These are phyloP conservation scores for Lactarius akahatsu DNA, from an alignment of 768 basidiomycete genomes.

Conservation along the genomic window DNA sequence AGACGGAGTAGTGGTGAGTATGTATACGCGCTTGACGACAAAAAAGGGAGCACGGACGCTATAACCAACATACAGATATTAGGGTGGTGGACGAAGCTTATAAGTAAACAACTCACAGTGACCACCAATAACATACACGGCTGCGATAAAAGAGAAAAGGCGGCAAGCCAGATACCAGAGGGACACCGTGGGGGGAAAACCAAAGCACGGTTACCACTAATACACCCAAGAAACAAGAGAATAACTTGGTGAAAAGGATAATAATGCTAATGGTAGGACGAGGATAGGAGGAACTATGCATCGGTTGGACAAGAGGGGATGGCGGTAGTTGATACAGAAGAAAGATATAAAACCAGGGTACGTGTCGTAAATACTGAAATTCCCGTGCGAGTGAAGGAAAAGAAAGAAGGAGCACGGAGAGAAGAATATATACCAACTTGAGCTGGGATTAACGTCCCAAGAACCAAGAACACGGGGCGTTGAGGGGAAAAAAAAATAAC, in stretches of 20 bases:
- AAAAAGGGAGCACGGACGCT: constrained; percentile 14
- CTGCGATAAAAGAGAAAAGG: constrained; percentile 8
- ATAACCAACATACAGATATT: background rate
- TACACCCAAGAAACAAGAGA: constrained; percentile 27
- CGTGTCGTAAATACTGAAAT: constrained; percentile 23
- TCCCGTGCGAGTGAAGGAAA: background rate
- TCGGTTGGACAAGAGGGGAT: constrained; percentile 18
- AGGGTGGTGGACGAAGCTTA: background rate
- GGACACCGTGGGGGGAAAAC: constrained; percentile 5
- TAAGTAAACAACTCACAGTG: constrained; percentile 21
- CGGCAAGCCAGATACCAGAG: constrained; percentile 18
- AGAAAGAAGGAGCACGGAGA: background rate
- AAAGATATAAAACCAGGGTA: constrained; percentile 23
- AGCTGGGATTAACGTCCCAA: constrained; percentile 36
- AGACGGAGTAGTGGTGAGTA: constrained; percentile 17
- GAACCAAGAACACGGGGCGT: constrained; percentile 44
- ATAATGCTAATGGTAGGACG: constrained; percentile 12
- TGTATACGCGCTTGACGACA: constrained; percentile 10
- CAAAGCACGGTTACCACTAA: constrained; percentile 24
- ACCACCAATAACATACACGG: constrained; percentile 27
- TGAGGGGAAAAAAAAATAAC: constrained; percentile 34
- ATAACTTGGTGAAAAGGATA: constrained; percentile 30
- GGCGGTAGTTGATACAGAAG: constrained; percentile 30
- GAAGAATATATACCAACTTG: constrained; percentile 19
- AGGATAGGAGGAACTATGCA: constrained; percentile 17